These are phyloP conservation scores for Hypoxylon sp. DNA, from an alignment of 2,329 filamentous ascomycete genomes.

Conservation along the genomic window DNA sequence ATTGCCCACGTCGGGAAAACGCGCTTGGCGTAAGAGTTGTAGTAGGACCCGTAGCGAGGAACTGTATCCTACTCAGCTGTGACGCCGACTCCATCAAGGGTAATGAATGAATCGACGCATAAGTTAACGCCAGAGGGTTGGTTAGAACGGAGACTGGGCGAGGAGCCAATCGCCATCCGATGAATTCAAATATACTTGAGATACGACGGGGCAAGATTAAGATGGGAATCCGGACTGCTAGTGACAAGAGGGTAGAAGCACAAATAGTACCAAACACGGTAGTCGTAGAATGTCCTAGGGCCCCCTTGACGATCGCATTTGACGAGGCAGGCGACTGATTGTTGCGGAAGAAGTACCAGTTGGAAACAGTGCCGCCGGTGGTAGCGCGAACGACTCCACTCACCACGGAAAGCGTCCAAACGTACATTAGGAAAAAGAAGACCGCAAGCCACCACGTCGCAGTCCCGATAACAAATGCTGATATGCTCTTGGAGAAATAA, in stretches of 20 bases:
- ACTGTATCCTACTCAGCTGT: slow-evolving; percentile 84
- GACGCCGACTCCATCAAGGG: slow-evolving; percentile 83
- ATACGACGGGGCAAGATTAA: slow-evolving; percentile 83
- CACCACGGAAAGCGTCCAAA: slow-evolving; percentile 92
- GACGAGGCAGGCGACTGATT: slow-evolving; percentile 83
- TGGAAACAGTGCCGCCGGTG: slow-evolving; percentile 93
- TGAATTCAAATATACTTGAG: slow-evolving; percentile 75
- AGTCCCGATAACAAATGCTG: slow-evolving; percentile 82
- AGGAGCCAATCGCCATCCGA: slow-evolving; percentile 85
- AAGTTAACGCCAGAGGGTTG: slow-evolving; percentile 92
- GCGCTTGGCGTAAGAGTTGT: slow-evolving; percentile 76
- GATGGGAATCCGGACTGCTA: slow-evolving; percentile 87
- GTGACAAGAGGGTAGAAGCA: slow-evolving; percentile 83
- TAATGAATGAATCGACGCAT: slow-evolving; percentile 93
- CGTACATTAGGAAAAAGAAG: slow-evolving; percentile 93
- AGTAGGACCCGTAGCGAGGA: slow-evolving; percentile 81
- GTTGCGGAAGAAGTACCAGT: slow-evolving; percentile 99
- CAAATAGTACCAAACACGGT: slow-evolving; percentile 95
- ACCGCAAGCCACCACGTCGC: slow-evolving; percentile 96
- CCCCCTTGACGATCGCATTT: slow-evolving; percentile 84
- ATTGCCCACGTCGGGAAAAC: slow-evolving; percentile 61
- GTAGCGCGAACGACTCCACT: slow-evolving; percentile 91
- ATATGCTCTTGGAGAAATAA: slow-evolving; percentile 75
- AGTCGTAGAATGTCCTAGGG: slow-evolving; percentile 83
- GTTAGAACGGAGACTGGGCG: slow-evolving; percentile 88